Base-by-base conservation (phyloP, 257 asterid genomes). In the Hygrophila difformis region DNA sequence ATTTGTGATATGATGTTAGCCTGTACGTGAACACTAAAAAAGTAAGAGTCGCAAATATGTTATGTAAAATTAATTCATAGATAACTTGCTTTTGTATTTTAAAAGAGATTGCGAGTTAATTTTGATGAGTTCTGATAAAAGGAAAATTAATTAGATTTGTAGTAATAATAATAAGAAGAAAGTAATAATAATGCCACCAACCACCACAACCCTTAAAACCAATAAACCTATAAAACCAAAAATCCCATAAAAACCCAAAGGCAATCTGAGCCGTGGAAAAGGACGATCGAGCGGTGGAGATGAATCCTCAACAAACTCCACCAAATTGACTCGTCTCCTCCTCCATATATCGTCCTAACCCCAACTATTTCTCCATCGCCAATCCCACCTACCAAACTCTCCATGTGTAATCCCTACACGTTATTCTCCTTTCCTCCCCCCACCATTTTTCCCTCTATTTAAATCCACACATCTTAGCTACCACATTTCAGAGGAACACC, bases 371-470 rank as follows among this genome's bases (percentile, higher is more conserved):
- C 33, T 23, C 10, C 6, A 13, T 31, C 21, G 10, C 57, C 15
- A 28, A 29, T 11, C 71, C 49, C 81, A 84, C 95, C 95, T 78
- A 84, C 80, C 87, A 65, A 67, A 8, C 6, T 58, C 60, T 12
- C 8, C 20, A 33, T 28, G 15, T 50, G 53, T 17, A 21, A 18
- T 41, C n/a, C 45, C 50, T 10, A 9, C 5, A 47, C 37, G 12
- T 8, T 0, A 5, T n/a, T n/a, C n/a, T 22, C n/a, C 22, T 26
- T 0, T 5, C 31, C 31, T 5, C 37, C 47, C 5, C 52, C 62
- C 35, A 42, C 55, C 52, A 13, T 12, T 8, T 26, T 8, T 6
- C 18, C 38, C 60, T 53, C 84, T 84, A 58, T 75, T 69, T 77
- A 75, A 63, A 13, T 55, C 72, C 86, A 28, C 59, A 37, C 2